phyloP scores from a whole-genome alignment of 148 eudicot genomes.

The Heliosperma pusillum region DNA sequence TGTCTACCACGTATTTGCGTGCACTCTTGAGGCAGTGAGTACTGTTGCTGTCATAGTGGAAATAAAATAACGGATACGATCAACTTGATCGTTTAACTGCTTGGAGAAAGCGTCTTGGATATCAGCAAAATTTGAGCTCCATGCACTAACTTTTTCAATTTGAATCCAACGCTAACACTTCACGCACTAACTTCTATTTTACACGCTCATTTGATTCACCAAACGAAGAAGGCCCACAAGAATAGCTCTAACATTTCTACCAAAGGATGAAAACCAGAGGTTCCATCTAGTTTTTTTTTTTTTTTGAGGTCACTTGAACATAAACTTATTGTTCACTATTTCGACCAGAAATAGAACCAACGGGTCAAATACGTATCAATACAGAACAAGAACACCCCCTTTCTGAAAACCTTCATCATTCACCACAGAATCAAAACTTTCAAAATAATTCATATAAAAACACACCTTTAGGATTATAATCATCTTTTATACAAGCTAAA shows the following conservation, averaged over 20 bases:
- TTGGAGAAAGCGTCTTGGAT: no score
- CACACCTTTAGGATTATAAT: neutral
- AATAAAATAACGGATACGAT: neutral
- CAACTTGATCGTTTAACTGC: neutral
- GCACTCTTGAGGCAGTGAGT: no score
- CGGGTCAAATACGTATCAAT: neutral
- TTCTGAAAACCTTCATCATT: constrained; percentile 12
- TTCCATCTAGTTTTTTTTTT: constrained; percentile 9
- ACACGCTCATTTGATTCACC: neutral
- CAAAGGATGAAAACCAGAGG: neutral
- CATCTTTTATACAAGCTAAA: neutral
- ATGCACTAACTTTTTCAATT: no score
- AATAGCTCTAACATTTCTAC: neutral
- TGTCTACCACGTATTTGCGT: no score
- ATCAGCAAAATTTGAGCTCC: no score
- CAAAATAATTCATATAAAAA: neutral
- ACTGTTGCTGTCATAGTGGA: neutral
- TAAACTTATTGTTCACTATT: neutral
- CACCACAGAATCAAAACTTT: constrained; percentile 11
- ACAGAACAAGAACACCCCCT: neutral
- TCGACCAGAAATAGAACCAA: constrained; percentile 1
- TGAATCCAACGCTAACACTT: neutral
- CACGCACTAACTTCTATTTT: neutral
- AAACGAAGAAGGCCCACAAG: neutral
- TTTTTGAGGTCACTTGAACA: neutral